Conservation (phyloP, 1,139 yeast genomes). For the Pichia sp. region DNA sequence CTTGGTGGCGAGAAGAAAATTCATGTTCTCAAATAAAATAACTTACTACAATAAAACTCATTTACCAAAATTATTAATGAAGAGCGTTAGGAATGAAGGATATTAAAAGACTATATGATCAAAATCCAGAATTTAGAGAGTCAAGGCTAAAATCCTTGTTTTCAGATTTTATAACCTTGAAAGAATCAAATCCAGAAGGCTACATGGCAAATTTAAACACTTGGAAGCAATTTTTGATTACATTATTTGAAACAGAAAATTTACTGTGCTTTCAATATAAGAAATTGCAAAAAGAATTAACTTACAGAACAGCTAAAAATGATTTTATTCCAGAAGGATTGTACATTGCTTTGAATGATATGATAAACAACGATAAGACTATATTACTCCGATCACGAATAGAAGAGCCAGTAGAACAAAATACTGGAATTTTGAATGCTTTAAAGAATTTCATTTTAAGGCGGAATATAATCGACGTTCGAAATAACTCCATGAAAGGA, state of each 20-base stretch:
- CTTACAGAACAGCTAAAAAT: conserved; percentile 9
- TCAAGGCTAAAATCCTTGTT: conserved; percentile 57
- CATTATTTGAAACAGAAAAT: conserved; percentile 21
- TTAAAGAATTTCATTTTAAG: background rate
- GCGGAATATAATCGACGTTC: background rate
- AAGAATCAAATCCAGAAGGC: conserved; percentile 58
- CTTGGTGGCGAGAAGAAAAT: background rate
- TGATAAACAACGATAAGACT: conserved; percentile 23
- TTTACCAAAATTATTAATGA: too few relatives aligned
- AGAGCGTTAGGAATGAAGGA: background rate
- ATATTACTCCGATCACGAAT: conserved; percentile 20
- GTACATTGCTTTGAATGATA: conserved; percentile 24
- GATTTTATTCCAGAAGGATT: conserved; percentile 24
- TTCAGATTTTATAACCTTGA: conserved; percentile 49
- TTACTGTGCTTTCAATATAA: conserved; percentile 18
- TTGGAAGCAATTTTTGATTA: conserved; percentile 41
- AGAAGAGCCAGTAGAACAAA: background rate
- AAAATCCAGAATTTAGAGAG: conserved; percentile 11
- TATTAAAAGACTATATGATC: conserved; percentile 4
- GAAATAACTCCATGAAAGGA: background rate
- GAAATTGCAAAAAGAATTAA: conserved; percentile 14
- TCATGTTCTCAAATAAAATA: background rate
- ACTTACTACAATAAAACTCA: too few relatives aligned
- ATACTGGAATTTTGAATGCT: background rate
- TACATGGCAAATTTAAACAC: conserved; percentile 62